Base-by-base conservation (phyloP, 2,329 filamentous ascomycete species). In the Aspergillus ochraceoroseus region DNA sequence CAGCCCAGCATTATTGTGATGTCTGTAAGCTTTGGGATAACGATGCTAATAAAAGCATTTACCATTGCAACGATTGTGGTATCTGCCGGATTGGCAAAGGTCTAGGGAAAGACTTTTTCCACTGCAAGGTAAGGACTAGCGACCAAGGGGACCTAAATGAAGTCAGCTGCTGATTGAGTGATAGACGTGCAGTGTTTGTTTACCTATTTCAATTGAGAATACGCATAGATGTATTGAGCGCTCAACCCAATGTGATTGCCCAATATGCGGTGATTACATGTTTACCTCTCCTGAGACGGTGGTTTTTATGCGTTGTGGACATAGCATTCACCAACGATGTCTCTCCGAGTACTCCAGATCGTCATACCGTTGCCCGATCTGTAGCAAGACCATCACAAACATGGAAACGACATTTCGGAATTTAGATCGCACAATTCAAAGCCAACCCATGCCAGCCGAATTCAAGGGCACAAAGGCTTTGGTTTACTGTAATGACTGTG, bases 21-120 rank as follows among this genome's bases (percentile, higher is more conserved):
- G 84, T 92, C 40, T 98, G 92, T 73, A 95, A 95, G 66, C 74
- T 98, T 1, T 98, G 92, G 92, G 90, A 96, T 58, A 88, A 96
- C 57, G 86, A 95, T 53, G 79, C 81, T 39, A 82, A 80, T 51
- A 95, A 94, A 63, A 84, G 83, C 50, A 95, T 96, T 42, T 98
- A 98, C 60, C 92, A 98, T 62, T 98, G 92, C 64, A 78, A 82
- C 57, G 92, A 96, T 57, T 98, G 92, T 64, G 92, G 92, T 3
- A 95, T 98, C 46, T 98, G 92, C 61, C 79, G 92, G 43, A 82
- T 89, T 42, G 92, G 92, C 1, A 79, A 87, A 62, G 92, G 92
- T 1, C 71, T 98, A 19, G 90, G 92, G 3, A 96, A 95, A 61
- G 92, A 98, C 61, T 98, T 94, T 62, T 89, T 94, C 58, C 92